phyloP scores from a whole-genome alignment of 225 moss, liverwort and hornwort genomes.

The Straminergon stramineum region DNA sequence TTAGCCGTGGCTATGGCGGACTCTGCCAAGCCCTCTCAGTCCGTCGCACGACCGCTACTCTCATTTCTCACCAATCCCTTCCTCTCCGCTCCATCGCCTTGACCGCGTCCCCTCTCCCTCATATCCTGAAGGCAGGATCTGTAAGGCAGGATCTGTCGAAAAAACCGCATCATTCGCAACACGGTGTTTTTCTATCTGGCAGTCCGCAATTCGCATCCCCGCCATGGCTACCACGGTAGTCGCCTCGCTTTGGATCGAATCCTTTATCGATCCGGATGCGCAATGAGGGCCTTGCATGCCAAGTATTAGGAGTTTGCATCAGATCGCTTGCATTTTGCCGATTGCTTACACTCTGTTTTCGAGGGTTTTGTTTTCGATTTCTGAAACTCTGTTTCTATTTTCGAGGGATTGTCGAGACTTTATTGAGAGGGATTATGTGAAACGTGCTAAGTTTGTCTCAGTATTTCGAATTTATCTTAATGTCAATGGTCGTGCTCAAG shows the following conservation, averaged over 20 bases:
- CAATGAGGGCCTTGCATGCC: background rate
- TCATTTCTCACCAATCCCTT: background rate
- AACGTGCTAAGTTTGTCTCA: background rate
- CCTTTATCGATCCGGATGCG: background rate
- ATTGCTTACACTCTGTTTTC: background rate
- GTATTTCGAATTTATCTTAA: background rate
- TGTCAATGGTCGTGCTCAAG: background rate
- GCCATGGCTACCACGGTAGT: constrained; percentile 4
- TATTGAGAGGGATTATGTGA: background rate
- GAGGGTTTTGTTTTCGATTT: background rate
- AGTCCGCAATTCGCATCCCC: background rate
- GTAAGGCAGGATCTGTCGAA: background rate
- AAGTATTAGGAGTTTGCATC: background rate
- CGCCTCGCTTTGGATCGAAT: background rate
- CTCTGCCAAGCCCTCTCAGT: background rate
- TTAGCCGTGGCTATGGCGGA: constrained; percentile 21
- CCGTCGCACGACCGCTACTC: background rate
- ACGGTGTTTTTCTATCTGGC: background rate
- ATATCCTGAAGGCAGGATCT: background rate
- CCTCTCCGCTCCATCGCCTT: background rate
- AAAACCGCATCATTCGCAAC: background rate
- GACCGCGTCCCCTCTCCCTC: background rate
- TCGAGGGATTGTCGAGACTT: background rate
- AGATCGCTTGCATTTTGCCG: background rate
- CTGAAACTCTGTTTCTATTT: background rate